Evolutionary conservation across 2,329 filamentous ascomycete species (phyloP).

Genomic region (Cladophialophora yegresii): DNA sequence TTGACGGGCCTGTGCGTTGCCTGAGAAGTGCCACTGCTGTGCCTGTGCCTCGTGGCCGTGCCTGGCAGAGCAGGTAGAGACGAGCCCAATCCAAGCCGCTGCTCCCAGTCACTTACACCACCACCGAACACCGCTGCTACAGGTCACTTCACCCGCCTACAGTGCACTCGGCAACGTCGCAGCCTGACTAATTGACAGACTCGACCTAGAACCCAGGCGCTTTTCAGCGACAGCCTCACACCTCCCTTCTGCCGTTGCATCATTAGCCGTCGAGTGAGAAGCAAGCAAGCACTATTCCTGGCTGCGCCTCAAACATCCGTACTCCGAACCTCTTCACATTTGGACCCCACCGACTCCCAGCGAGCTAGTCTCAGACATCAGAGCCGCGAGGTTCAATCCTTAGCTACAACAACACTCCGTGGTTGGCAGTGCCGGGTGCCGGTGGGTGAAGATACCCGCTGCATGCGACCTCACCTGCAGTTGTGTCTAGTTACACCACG

Average conservation of each 20-base stretch:
- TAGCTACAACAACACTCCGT: conserved; percentile 7
- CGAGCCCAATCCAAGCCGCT: background rate
- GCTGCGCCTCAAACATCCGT: conserved; percentile 29
- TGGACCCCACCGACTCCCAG: conserved; percentile 30
- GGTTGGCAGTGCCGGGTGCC: conserved; percentile 8
- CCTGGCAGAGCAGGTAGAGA: background rate
- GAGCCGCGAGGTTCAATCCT: background rate
- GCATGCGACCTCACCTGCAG: conserved; percentile 22
- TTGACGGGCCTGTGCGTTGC: conserved; percentile 4
- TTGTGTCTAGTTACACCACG: conserved; percentile 28
- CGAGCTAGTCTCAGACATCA: conserved; percentile 27
- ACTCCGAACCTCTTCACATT: conserved; percentile 18
- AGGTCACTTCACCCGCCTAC: background rate
- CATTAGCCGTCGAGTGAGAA: conserved; percentile 1
- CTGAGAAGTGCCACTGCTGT: background rate
- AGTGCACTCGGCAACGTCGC: background rate
- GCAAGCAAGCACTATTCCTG: conserved; percentile 23
- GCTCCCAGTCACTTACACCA: background rate
- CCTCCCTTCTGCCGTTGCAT: conserved; percentile 7
- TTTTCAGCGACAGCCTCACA: background rate
- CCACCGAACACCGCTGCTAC: background rate
- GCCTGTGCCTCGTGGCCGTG: no score
- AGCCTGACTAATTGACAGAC: background rate
- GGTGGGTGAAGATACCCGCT: conserved; percentile 18
- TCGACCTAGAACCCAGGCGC: background rate